Percentiles rank a stretch among this genome's conserved stretches.
phyloP scores from a whole-genome alignment of 495 filamentous ascomycete genomes.

The Trichoderma asperelloides region DNA sequence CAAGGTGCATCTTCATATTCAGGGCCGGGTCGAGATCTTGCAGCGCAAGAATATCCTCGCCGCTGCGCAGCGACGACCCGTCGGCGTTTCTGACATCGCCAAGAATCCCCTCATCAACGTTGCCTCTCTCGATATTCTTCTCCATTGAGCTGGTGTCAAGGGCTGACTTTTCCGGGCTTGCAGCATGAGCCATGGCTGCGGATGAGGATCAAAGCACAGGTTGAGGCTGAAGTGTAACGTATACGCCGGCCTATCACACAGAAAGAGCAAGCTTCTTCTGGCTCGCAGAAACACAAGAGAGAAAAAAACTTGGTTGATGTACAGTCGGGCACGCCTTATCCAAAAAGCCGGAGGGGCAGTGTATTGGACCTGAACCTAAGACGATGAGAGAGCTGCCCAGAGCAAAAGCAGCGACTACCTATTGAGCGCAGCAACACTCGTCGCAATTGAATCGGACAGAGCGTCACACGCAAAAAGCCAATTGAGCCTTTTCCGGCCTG shows the following conservation, averaged over 20 bases:
- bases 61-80: slow-evolving; percentile 18
- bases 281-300: too few relatives aligned
- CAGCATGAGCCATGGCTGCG: background rate
- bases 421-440: background rate
- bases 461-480: slow-evolving; percentile 1
- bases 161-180: slow-evolving; percentile 1
- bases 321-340: background rate
- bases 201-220: background rate
- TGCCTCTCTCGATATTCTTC: background rate
- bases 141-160: background rate
- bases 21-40: slow-evolving; percentile 53
- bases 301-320: too few relatives aligned
- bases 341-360: background rate
- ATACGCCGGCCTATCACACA: background rate
- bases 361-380: background rate
- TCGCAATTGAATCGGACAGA: background rate
- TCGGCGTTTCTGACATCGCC: slow-evolving; percentile 10
- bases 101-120: background rate
- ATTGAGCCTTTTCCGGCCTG: background rate
- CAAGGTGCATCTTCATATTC: slow-evolving; percentile 57
- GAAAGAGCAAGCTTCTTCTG: background rate
- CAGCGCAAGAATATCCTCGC: slow-evolving; percentile 41
- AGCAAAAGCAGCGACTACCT: background rate
- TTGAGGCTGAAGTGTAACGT: background rate
- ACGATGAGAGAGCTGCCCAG: too few relatives aligned